A percentile compares a stretch with the other conserved stretches of the same genome.
These are phyloP conservation scores for Medicago lupulina DNA, from an alignment of 306 rosid species.

Conservation along the genomic window DNA sequence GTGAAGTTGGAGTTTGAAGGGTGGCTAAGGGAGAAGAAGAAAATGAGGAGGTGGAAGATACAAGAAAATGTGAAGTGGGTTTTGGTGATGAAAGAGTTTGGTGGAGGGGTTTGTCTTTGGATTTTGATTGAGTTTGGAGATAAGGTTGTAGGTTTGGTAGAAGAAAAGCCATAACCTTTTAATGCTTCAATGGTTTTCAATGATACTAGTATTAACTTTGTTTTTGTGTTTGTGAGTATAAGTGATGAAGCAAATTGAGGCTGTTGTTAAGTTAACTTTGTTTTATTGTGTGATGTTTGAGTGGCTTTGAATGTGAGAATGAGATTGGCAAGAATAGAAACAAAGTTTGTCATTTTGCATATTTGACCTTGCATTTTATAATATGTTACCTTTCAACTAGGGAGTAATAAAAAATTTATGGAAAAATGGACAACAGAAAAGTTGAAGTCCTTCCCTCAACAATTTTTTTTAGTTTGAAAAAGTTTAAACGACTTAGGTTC, in stretches of 20 bases:
- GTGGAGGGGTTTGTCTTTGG: conserved; percentile 59
- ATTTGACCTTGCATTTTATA: conserved; percentile 16
- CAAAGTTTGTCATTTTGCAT: conserved; percentile 34
- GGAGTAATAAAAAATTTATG: neutral
- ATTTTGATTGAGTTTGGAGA: conserved; percentile 58
- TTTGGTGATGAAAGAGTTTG: conserved; percentile 53
- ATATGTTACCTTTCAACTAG: neutral
- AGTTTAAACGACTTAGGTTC: too few species aligned
- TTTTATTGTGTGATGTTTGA: conserved; percentile 30
- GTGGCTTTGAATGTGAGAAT: conserved; percentile 66
- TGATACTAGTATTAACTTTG: neutral
- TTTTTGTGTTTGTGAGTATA: conserved; percentile 31
- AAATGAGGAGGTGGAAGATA: conserved; percentile 27
- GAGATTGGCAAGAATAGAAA: conserved; percentile 39
- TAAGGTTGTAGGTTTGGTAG: conserved; percentile 72
- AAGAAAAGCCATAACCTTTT: conserved; percentile 74
- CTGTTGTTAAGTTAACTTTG: conserved; percentile 42
- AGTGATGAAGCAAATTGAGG: conserved; percentile 48
- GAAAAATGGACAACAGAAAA: too few species aligned
- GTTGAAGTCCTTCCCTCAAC: too few species aligned
- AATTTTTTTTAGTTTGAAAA: too few species aligned
- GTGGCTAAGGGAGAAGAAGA: conserved; percentile 43
- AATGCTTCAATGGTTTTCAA: conserved; percentile 28
- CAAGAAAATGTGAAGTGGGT: conserved; percentile 47
- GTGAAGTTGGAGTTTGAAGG: conserved; percentile 59